Percentiles rank a stretch among this genome's conserved stretches.
These are phyloP conservation scores for Paradendryphiella salina DNA, from an alignment of 2,329 filamentous ascomycete species.

Conservation along the genomic window DNA sequence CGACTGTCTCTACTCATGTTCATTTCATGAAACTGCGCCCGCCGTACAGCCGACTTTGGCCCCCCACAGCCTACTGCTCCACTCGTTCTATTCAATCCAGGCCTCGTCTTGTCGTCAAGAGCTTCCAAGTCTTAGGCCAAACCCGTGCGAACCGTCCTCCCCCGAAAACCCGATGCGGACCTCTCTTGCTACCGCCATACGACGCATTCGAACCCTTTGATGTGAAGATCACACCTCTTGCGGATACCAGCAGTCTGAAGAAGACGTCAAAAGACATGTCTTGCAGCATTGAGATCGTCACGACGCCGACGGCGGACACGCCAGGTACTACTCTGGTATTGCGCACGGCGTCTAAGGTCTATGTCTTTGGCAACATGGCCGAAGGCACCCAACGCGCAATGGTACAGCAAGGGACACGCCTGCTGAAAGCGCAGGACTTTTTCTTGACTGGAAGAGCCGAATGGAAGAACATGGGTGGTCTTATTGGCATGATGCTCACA, in stretches of 20 bases:
- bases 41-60: conserved; percentile 4
- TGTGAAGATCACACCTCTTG: neutral
- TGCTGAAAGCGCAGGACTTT: conserved; percentile 71
- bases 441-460: conserved; percentile 79
- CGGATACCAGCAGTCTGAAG: neutral
- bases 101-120: neutral
- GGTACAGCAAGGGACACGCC: conserved; percentile 65
- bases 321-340: conserved; percentile 76
- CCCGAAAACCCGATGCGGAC: conserved; percentile 3
- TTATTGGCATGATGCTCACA: conserved; percentile 83
- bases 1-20: conserved; percentile 29
- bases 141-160: conserved; percentile 3
- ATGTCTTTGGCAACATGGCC: conserved; percentile 78
- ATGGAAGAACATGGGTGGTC: conserved; percentile 77
- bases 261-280: conserved; percentile 60
- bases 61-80: neutral
- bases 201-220: conserved; percentile 10
- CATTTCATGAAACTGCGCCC: conserved; percentile 20
- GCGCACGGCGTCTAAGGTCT: conserved; percentile 72
- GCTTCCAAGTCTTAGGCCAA: neutral
- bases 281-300: conserved; percentile 72
- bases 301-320: conserved; percentile 85
- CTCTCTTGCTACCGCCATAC: conserved; percentile 8
- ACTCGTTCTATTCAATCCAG: conserved; percentile 5
- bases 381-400: conserved; percentile 85